Conservation (phyloP, 768 basidiomycete species). For the Rickenella mellea region DNA sequence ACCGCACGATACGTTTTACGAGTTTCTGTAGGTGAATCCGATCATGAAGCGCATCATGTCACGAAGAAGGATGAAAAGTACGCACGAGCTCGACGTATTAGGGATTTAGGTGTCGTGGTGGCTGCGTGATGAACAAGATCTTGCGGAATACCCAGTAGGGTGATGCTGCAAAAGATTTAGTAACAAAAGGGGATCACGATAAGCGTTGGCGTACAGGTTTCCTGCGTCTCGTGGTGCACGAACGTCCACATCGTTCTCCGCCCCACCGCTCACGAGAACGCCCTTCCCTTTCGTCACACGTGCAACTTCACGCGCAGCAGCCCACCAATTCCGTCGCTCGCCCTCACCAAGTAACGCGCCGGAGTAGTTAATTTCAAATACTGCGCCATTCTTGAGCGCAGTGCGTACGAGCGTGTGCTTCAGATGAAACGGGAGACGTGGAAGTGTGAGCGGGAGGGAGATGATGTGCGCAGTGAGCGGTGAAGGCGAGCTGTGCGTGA, state of each 20-base stretch:
- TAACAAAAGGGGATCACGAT: background rate
- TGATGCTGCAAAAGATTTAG: slow-evolving; percentile 33
- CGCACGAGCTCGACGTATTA: slow-evolving; percentile 69
- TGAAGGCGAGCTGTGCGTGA: slow-evolving; percentile 71
- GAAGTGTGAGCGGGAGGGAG: slow-evolving; percentile 65
- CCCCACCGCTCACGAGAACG: slow-evolving; percentile 63
- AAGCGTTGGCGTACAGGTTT: slow-evolving; percentile 50
- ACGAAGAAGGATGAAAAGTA: slow-evolving; percentile 6
- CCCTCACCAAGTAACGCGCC: slow-evolving; percentile 62
- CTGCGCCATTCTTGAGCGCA: slow-evolving; percentile 72
- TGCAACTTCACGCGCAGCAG: slow-evolving; percentile 62
- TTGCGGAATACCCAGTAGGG: slow-evolving; percentile 58
- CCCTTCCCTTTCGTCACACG: slow-evolving; percentile 78
- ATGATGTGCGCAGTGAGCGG: slow-evolving; percentile 75
- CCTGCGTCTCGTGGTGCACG: slow-evolving; percentile 64
- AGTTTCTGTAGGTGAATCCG: slow-evolving; percentile 48
- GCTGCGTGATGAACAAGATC: slow-evolving; percentile 57
- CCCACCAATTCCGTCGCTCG: slow-evolving; percentile 81
- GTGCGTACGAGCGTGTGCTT: slow-evolving; percentile 79
- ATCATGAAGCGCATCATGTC: background rate
- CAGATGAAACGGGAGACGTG: slow-evolving; percentile 70
- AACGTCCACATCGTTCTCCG: slow-evolving; percentile 47
- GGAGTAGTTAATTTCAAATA: slow-evolving; percentile 74
- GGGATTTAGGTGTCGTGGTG: slow-evolving; percentile 51
- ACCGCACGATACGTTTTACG: slow-evolving; percentile 75